A percentile compares a stretch with the other conserved stretches of the same genome.
Evolutionary conservation across 345 rosid species (phyloP).

Genomic region (Murraya paniculata): DNA sequence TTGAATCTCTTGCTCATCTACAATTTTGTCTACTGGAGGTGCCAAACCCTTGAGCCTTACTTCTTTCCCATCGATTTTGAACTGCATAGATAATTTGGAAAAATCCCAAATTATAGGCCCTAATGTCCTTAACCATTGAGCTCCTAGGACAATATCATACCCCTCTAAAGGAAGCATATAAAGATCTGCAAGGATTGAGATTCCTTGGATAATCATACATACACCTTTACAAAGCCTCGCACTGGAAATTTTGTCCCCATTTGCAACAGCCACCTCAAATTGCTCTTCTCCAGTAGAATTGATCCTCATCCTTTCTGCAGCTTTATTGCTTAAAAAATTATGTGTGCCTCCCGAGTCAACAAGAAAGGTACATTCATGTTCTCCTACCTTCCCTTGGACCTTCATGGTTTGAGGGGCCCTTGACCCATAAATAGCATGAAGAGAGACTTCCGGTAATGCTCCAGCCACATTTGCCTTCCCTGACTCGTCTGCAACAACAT

Average conservation of each 20-base stretch:
- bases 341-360: neutral
- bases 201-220: too few relatives aligned
- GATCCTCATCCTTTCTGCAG: neutral
- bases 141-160: neutral
- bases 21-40: neutral
- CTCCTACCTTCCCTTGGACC: too few relatives aligned
- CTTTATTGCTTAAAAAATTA: neutral
- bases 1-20: neutral
- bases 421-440: neutral
- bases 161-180: neutral
- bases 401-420: conserved; percentile 1
- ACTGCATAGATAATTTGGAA: neutral
- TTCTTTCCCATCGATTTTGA: neutral
- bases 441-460: neutral
- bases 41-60: too few relatives aligned
- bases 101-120: conserved; percentile 10
- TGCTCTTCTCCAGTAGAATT: neutral
- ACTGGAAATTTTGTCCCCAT: neutral
- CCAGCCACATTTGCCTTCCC: neutral
- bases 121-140: neutral
- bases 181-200: neutral
- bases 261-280: neutral
- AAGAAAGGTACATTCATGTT: neutral
- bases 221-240: neutral
- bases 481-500: neutral